Conservation (phyloP, 176 grass and related monocot genomes). For the Chrysopogon serrulatus region DNA sequence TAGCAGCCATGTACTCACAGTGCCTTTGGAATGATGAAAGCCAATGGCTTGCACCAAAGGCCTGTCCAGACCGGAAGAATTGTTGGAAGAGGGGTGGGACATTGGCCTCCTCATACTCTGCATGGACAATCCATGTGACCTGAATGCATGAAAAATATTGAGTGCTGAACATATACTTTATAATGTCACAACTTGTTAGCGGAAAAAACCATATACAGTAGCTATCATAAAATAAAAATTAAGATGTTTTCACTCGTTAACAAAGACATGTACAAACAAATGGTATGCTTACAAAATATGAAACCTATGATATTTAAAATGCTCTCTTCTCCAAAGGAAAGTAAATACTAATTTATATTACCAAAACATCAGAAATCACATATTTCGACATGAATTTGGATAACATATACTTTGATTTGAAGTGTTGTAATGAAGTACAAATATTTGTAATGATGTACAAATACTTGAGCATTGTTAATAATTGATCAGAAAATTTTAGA, state of each 20-base stretch:
- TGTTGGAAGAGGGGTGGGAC: neutral
- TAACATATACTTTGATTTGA: neutral
- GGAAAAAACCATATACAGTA: neutral
- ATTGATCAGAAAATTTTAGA: neutral
- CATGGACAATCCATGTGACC: slow-evolving; percentile 51
- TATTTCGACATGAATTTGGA: neutral
- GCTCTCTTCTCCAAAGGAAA: neutral
- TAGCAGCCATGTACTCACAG: slow-evolving; percentile 3
- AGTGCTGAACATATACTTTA: neutral
- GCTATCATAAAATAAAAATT: neutral
- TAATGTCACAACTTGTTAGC: neutral
- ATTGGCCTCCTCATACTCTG: slow-evolving; percentile 3
- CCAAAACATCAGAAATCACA: neutral
- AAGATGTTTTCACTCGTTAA: neutral
- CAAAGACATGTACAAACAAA: neutral
- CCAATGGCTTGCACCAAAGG: slow-evolving; percentile 32
- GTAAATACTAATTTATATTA: neutral
- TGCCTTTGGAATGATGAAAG: slow-evolving; percentile 14
- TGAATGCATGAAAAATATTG: neutral
- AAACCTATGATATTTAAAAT: neutral
- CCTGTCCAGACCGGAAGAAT: slow-evolving; percentile 31
- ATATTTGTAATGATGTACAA: too few species aligned
- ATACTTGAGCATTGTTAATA: neutral
- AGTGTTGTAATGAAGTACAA: neutral
- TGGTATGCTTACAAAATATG: neutral